Conservation (phyloP, 257 asterid species). For the Henckelia pumila region DNA sequence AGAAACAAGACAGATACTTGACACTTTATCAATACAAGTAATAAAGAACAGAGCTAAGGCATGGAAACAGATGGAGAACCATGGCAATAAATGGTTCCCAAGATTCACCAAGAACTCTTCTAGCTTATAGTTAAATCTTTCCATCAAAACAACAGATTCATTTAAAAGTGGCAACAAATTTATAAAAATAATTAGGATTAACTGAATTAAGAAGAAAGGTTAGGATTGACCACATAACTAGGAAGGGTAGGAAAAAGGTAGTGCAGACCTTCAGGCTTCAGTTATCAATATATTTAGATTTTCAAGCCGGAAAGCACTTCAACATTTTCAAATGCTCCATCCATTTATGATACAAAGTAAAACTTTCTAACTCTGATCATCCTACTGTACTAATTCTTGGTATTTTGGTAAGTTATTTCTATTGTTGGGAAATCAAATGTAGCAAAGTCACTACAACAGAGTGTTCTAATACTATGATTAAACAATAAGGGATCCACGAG, state of each 20-base stretch:
- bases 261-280: constrained; percentile 17
- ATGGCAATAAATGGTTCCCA: not conserved
- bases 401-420: not conserved
- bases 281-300: not conserved
- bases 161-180: not conserved
- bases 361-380: not conserved
- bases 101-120: not conserved
- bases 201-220: not conserved
- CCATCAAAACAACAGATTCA: not conserved
- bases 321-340: constrained; percentile 9
- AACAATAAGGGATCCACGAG: constrained; percentile 1
- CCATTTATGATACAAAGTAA: not conserved
- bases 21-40: not conserved
- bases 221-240: not conserved
- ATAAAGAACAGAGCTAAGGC: not conserved
- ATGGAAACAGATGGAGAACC: not conserved
- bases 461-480: not conserved
- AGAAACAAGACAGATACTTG: not conserved
- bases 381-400: not conserved
- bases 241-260: not conserved
- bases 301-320: not conserved
- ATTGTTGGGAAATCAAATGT: constrained; percentile 1
- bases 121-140: no score
- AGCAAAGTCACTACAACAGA: constrained; percentile 16
- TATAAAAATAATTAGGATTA: no score